Evolutionary conservation across 2,329 filamentous ascomycete species (phyloP), one percentile per base, ranked within the genome.

Genomic region (Eutypa lata): DNA sequence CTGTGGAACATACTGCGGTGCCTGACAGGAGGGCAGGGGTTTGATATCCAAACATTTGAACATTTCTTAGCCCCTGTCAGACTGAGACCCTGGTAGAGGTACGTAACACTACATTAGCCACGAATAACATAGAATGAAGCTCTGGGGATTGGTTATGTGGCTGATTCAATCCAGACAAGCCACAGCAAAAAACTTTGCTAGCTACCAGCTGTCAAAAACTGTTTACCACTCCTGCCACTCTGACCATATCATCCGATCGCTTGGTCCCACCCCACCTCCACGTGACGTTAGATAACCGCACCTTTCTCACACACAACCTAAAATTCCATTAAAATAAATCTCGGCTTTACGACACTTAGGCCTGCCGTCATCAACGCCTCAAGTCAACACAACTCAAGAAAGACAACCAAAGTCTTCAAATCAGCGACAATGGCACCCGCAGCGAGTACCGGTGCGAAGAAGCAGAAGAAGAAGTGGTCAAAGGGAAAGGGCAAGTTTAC

Each of bases 381-480:
- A 58, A 53, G 59, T 62, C 62, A 59, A 54, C 59, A 61, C 63
- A 56, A 63, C 55, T 59, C 57, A 60, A 64, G 47, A 62, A 67
- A 68, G 68, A 60, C 63, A 65, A 69, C n/a, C 69, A 75, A 73
- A 13, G 6, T n/a, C 16, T 45, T 26, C n/a, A 16, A 5, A 45
- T 28, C 42, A 45, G 42, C 42, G 16, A 45, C 21, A 62, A 77
- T 77, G 75, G 75, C 75, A 63, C 74, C 75, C 72, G 73, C 74
- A 65, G 67, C 68, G 71, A 79, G 42, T 21, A 24, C 84, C 71
- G 85, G 85, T 73, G 86, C 82, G 71, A 89, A 89, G 83, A 89
- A 89, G 80, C 84, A 88, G 76, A 89, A 89, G 86, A 89, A 89
- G 85, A 89, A 89, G 84, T 88, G 86, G 86, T 76, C 74, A 57